These are phyloP conservation scores for Apiospora saccharicola DNA, from an alignment of 2,329 filamentous ascomycete species.

Conservation along the genomic window DNA sequence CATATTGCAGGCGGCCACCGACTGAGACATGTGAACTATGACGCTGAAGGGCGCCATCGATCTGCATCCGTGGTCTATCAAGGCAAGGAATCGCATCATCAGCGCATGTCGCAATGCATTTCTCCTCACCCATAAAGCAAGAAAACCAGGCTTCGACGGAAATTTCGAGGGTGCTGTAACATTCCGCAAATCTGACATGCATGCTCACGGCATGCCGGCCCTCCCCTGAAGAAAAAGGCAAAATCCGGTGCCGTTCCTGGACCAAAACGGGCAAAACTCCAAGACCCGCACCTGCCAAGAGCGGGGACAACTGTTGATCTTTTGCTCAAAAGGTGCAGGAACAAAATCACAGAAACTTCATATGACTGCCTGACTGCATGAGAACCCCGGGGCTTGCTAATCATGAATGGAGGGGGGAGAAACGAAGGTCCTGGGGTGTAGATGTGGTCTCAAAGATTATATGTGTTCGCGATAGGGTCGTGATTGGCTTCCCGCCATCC, in stretches of 20 bases:
- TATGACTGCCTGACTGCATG: neutral
- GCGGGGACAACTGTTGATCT: conserved; percentile 3
- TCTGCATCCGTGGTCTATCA: neutral
- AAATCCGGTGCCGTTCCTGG: neutral
- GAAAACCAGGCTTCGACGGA: neutral
- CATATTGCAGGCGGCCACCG: neutral
- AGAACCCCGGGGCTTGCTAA: neutral
- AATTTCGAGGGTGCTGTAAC: neutral
- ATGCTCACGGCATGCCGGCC: neutral
- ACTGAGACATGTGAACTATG: neutral
- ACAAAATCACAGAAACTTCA: neutral
- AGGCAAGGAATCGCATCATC: neutral
- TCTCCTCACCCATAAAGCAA: neutral
- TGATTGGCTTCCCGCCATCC: neutral
- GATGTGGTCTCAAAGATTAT: neutral
- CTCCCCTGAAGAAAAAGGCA: neutral
- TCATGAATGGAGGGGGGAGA: neutral
- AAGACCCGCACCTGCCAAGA: conserved; percentile 5
- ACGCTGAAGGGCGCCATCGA: neutral
- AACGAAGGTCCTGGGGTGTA: neutral
- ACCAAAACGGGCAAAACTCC: neutral
- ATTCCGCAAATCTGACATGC: neutral
- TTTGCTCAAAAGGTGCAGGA: neutral
- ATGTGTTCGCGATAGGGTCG: neutral
- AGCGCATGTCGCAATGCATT: neutral